Conservation (phyloP, 164 flowering plant species). For the Platanus orientalis region DNA sequence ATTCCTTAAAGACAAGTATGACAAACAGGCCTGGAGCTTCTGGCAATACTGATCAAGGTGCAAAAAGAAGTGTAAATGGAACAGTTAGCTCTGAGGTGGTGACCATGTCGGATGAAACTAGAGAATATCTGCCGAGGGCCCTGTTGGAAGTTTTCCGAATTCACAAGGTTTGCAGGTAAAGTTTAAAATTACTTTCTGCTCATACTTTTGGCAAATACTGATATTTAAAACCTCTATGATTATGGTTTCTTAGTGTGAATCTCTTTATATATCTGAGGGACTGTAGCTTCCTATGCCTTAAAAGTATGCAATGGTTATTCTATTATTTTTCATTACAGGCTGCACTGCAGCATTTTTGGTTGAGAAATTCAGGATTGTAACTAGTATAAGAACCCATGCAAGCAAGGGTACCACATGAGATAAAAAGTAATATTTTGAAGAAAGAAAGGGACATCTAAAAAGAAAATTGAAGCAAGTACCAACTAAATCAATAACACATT, state of each 20-base stretch:
- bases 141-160: slow-evolving; percentile 45
- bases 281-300: neutral
- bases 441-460: too few species aligned
- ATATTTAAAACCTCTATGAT: neutral
- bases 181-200: neutral
- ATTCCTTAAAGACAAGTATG: slow-evolving; percentile 15
- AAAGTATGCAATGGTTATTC: neutral
- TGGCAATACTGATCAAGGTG: slow-evolving; percentile 24
- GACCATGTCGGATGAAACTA: slow-evolving; percentile 57
- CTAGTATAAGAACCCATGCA: too few species aligned
- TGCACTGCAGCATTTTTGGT: too few species aligned
- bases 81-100: slow-evolving; percentile 11
- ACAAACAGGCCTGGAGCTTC: slow-evolving; percentile 13
- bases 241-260: neutral
- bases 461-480: too few species aligned
- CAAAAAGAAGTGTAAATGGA: slow-evolving; percentile 21
- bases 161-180: slow-evolving; percentile 80
- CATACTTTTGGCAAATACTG: neutral
- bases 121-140: slow-evolving; percentile 60
- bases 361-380: too few species aligned
- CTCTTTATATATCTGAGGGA: neutral
- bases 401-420: too few species aligned
- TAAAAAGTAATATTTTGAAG: too few species aligned
- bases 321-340: too few species aligned
- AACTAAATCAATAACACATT: too few species aligned